A percentile compares a stretch with the other conserved stretches of the same genome.
Conservation (phyloP, 352 stramenopile genomes). For the Globisporangium polare region DNA sequence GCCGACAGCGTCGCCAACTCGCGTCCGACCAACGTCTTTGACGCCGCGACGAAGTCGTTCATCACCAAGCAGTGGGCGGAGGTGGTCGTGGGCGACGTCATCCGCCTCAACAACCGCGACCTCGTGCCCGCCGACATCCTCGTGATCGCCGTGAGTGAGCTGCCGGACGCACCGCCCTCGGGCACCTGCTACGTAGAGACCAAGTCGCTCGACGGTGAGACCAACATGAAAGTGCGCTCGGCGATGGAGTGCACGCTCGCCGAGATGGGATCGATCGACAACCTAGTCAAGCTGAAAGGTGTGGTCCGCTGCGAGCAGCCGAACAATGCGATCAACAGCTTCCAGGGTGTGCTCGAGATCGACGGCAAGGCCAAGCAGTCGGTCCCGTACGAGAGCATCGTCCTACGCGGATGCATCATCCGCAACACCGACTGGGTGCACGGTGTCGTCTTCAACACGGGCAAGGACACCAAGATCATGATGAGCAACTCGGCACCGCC, state of each 20-base stretch:
- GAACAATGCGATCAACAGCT: slow-evolving; percentile 90
- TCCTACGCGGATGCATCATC: slow-evolving; percentile 90
- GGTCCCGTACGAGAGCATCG: slow-evolving; percentile 80
- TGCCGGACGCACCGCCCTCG: slow-evolving; percentile 45
- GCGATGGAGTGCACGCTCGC: slow-evolving; percentile 68
- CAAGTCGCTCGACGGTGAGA: slow-evolving; percentile 91
- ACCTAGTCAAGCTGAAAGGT: slow-evolving; percentile 51
- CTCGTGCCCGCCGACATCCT: slow-evolving; percentile 84
- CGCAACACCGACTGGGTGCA: slow-evolving; percentile 92
- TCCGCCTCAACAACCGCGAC: slow-evolving; percentile 79
- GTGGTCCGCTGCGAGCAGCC: slow-evolving; percentile 73
- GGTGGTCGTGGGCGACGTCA: slow-evolving; percentile 82
- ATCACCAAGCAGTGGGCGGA: slow-evolving; percentile 64
- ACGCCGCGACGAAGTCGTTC: slow-evolving; percentile 43
- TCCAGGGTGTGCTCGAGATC: slow-evolving; percentile 82
- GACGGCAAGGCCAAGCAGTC: slow-evolving; percentile 43
- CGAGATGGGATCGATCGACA: slow-evolving; percentile 38
- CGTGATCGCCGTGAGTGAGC: slow-evolving; percentile 73
- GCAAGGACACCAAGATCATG: slow-evolving; percentile 93
- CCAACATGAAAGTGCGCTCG: slow-evolving; percentile 90
- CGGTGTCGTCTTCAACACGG: slow-evolving; percentile 92
- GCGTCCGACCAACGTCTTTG: slow-evolving; percentile 55
- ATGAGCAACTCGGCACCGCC: slow-evolving; percentile 76
- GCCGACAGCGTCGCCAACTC: slow-evolving; percentile 84
- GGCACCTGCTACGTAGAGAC: slow-evolving; percentile 90